Base-by-base conservation (phyloP, 1,284 basidiomycete genomes). In the Malassezia slooffiae region DNA sequence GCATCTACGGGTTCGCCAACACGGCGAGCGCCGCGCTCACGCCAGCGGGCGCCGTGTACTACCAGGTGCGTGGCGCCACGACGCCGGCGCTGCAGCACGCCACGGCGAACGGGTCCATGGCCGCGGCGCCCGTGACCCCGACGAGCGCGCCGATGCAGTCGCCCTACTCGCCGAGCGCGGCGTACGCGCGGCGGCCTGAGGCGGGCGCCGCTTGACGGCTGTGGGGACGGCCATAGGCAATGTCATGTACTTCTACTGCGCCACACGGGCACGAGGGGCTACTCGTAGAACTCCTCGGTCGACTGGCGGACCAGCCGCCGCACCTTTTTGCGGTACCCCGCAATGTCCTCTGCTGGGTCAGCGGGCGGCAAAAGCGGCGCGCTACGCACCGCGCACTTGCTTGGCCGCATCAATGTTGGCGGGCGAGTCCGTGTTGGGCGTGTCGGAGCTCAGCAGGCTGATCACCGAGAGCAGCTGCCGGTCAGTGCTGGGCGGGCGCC, bases 381-480 rank as follows among this genome's bases (percentile, higher is more conserved):
- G 19, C n/a, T 11, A 48, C 46, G 34, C 21, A 43, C 42, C 50
- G 30, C 62, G 43, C 33, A 67, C 62, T 41, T 69, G 63, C 55
- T 67, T 67, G 22, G 66, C 58, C 1, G 93, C 91, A 64, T 97
- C 90, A 19, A 97, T 84, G 65, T 97, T 97, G 1, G 91, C 91
- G 3, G 91, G 91, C 53, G 89, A 95, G 71, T 91, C 89, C 48
- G 82, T 76, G 72, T 91, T 90, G 23, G 91, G 93, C 27, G 77
- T 80, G 65, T 96, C 86, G 36, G 86, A 85, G 10, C 88, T 93
- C 21, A 97, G 74, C 3, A 97, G 78, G 15, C 88, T 93, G 58
- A 97, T 95, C 53, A 97, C 91, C 54, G 88, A 93, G 61, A 97
- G 72, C 54, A 96, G 81, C 91, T 96, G 60, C 5, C 20, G 19